These are phyloP conservation scores for Ophiocordyceps robertsii DNA, from an alignment of 2,329 filamentous ascomycete species.

Conservation along the genomic window DNA sequence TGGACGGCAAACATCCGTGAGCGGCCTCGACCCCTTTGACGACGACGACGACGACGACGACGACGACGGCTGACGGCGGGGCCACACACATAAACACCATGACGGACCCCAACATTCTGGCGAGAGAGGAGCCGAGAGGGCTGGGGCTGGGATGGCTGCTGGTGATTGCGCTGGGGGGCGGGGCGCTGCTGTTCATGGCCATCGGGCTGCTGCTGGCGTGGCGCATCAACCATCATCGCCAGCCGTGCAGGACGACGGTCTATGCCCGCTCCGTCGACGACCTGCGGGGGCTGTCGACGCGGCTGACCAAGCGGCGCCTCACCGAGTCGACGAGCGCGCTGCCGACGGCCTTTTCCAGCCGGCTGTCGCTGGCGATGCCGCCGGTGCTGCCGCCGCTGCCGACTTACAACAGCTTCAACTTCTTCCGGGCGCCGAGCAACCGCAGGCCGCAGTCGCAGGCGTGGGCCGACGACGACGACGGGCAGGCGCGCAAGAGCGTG, in stretches of 20 bases:
- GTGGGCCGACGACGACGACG: conserved; percentile 36
- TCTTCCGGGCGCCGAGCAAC: conserved; percentile 10
- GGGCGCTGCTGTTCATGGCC: conserved; percentile 27
- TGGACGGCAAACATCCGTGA: too few species aligned
- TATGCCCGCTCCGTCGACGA: conserved; percentile 15
- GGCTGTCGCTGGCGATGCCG: conserved; percentile 13
- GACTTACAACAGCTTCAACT: conserved; percentile 15
- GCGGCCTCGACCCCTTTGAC: background rate
- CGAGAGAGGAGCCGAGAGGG: conserved; percentile 4
- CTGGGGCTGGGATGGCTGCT: conserved; percentile 25
- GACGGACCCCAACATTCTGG: background rate
- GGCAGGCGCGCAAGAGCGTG: conserved; percentile 9
- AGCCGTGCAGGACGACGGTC: conserved; percentile 10
- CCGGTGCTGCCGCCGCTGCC: conserved; percentile 17
- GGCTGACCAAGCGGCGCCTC: conserved; percentile 18
- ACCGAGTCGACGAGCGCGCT: conserved; percentile 5
- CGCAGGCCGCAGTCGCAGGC: conserved; percentile 14
- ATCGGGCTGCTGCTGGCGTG: conserved; percentile 30
- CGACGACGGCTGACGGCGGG: too few species aligned
- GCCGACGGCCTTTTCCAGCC: conserved; percentile 6
- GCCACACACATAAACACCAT: too few species aligned
- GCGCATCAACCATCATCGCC: conserved; percentile 13
- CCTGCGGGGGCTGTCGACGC: conserved; percentile 8
- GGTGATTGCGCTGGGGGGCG: conserved; percentile 33
- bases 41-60: background rate